Conservation (phyloP, 441 rosid species). For the Adansonia madagascariensis region DNA sequence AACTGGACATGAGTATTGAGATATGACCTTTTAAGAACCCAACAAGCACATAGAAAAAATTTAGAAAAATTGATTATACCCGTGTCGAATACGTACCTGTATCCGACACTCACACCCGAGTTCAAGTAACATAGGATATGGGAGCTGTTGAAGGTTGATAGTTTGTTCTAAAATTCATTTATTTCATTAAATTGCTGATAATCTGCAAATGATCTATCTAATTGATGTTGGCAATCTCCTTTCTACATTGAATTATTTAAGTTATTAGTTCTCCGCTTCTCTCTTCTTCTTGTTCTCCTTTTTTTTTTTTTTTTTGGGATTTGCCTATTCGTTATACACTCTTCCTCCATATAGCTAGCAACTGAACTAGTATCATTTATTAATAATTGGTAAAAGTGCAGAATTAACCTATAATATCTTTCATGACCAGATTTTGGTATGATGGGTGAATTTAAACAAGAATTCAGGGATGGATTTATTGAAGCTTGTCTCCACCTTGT, state of each 20-base stretch:
- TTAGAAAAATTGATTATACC: too few species aligned
- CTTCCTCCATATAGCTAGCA: background rate
- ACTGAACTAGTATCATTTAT: conserved; percentile 16
- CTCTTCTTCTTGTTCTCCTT: background rate
- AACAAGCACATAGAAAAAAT: too few species aligned
- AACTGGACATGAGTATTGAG: too few species aligned
- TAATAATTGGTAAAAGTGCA: conserved; percentile 24
- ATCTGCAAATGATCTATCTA: background rate
- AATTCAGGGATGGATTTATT: conserved; percentile 84
- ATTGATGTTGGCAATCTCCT: background rate
- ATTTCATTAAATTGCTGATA: background rate
- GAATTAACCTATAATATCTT: conserved; percentile 40
- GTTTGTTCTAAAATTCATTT: background rate
- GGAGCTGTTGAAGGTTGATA: conserved; percentile 3
- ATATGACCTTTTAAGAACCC: too few species aligned
- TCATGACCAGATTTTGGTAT: conserved; percentile 87
- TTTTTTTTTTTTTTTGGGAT: background rate
- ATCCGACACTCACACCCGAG: too few species aligned
- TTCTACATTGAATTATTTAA: background rate
- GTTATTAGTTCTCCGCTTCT: background rate
- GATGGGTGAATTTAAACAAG: conserved; percentile 98
- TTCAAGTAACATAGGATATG: too few species aligned
- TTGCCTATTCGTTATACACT: background rate
- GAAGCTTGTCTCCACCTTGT: conserved; percentile 99
- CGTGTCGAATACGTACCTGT: too few species aligned